Evolutionary conservation across 306 rosid species (phyloP).

Genomic region (Prunus padus): DNA sequence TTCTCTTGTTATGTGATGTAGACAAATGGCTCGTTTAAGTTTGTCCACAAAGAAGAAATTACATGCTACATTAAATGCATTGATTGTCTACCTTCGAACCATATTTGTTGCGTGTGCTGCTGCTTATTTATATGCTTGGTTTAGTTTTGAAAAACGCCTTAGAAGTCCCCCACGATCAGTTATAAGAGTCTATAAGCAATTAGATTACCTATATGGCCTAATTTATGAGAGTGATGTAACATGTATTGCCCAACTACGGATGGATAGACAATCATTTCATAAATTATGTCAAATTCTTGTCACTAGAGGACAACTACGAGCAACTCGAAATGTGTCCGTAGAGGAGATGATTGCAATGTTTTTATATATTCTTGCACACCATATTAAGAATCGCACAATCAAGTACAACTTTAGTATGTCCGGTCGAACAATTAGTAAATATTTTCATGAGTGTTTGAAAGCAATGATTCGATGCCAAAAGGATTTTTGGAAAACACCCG

Average conservation of each 20-base stretch:
- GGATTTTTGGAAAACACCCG: not conserved
- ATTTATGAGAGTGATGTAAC: not conserved
- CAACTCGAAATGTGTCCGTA: not conserved
- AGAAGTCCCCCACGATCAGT: not conserved
- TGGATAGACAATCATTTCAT: not conserved
- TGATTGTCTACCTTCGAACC: not conserved
- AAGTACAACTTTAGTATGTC: not conserved
- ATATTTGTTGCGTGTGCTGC: not conserved
- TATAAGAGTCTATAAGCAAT: not conserved
- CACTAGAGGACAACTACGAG: not conserved
- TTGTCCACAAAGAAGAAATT: conserved; percentile 4
- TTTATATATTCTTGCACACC: not conserved
- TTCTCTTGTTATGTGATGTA: not conserved
- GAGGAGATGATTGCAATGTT: conserved; percentile 11
- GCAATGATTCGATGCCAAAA: conserved; percentile 6
- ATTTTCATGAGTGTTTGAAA: conserved; percentile 7
- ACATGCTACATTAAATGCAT: not conserved
- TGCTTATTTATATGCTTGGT: not conserved
- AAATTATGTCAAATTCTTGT: not conserved
- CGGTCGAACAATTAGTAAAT: not conserved
- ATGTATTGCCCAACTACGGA: not conserved
- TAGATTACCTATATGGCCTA: not conserved
- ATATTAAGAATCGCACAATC: not conserved
- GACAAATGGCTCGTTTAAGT: not conserved
- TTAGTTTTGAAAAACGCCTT: too few species aligned